These are phyloP conservation scores for Pouteria glomerata DNA, from an alignment of 148 eudicot species.

Conservation along the genomic window DNA sequence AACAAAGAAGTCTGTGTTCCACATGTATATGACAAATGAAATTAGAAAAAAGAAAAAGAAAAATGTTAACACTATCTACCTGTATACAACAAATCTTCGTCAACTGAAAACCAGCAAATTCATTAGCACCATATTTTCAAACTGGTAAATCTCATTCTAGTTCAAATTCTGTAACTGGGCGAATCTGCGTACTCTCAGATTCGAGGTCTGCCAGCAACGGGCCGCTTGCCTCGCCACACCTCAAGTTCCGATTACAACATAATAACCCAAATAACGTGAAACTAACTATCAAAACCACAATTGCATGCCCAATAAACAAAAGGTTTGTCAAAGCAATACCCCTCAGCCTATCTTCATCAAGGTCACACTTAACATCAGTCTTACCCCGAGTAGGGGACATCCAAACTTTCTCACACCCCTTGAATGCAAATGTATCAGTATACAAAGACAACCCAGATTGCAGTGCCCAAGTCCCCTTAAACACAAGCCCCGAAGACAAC, in stretches of 20 bases:
- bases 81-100: not conserved
- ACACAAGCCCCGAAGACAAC: conserved; percentile 54
- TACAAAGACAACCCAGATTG: conserved; percentile 72
- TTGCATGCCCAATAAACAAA: conserved; percentile 63
- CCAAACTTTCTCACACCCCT: conserved; percentile 52
- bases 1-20: too few species aligned
- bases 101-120: conserved; percentile 3
- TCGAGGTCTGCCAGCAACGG: conserved; percentile 53
- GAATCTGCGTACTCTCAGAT: conserved; percentile 41
- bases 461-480: conserved; percentile 77
- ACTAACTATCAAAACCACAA: conserved; percentile 35
- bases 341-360: conserved; percentile 65
- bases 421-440: conserved; percentile 48
- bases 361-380: conserved; percentile 72
- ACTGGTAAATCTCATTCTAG: conserved; percentile 43
- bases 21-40: not conserved
- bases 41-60: not conserved
- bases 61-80: not conserved
- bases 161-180: conserved; percentile 50
- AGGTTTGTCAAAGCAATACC: conserved; percentile 65
- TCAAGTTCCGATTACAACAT: conserved; percentile 34
- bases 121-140: too few species aligned
- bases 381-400: conserved; percentile 24
- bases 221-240: conserved; percentile 46
- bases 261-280: conserved; percentile 51